A percentile compares a stretch with the other conserved stretches of the same genome.
These are phyloP conservation scores for Corchorus capsularis DNA, from an alignment of 345 rosid species.

Conservation along the genomic window DNA sequence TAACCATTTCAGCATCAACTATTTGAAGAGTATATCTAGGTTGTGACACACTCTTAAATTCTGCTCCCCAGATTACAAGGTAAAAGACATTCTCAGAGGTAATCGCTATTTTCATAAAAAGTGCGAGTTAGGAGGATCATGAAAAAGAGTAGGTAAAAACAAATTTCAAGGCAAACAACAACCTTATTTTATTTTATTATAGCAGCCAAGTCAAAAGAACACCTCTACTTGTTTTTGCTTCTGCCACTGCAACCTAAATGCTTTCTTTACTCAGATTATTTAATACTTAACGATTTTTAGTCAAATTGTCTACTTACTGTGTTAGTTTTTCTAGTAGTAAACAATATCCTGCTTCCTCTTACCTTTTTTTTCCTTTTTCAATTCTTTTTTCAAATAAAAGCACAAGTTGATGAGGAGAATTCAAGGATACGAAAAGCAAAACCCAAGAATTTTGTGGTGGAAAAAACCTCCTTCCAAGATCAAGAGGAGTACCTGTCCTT, in stretches of 20 bases:
- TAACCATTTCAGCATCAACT: too few species aligned
- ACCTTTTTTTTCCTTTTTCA: not conserved
- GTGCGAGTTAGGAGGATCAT: not conserved
- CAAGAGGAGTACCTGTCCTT: conserved; percentile 51
- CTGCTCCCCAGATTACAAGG: not conserved
- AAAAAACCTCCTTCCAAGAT: not conserved
- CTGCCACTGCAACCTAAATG: not conserved
- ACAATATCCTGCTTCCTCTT: not conserved
- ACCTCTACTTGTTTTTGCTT: not conserved
- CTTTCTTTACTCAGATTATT: not conserved
- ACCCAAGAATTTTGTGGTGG: not conserved
- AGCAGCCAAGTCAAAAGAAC: not conserved
- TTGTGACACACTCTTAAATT: not conserved
- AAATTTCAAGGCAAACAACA: not conserved
- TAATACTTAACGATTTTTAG: not conserved
- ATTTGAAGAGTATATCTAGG: not conserved
- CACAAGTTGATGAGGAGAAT: not conserved
- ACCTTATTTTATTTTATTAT: not conserved
- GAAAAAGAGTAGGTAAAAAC: not conserved
- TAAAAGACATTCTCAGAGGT: not conserved
- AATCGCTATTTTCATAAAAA: not conserved
- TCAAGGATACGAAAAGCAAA: not conserved
- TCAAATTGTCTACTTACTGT: not conserved
- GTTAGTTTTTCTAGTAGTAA: not conserved
- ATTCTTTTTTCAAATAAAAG: not conserved